Evolutionary conservation across 345 rosid species (phyloP).

Genomic region (Punica granatum): DNA sequence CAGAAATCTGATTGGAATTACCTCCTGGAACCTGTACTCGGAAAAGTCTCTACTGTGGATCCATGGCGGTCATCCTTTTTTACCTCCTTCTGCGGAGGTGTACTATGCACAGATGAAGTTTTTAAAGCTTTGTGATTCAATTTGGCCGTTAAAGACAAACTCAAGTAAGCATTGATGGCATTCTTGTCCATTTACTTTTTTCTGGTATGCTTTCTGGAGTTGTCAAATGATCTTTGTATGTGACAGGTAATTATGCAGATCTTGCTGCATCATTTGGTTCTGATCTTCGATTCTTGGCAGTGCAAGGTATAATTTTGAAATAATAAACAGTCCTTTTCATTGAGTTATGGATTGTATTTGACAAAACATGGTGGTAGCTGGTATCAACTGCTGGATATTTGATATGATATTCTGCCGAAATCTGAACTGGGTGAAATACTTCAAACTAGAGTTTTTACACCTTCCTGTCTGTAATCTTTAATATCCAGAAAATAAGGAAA

Average conservation of each 20-base stretch:
- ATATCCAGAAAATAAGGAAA: too few relatives aligned
- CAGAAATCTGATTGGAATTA: slow-evolving; percentile 37
- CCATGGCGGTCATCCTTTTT: slow-evolving; percentile 82
- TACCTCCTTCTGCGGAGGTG: slow-evolving; percentile 50
- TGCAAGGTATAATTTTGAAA: slow-evolving; percentile 49
- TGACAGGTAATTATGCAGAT: slow-evolving; percentile 36
- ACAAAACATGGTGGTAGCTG: background rate
- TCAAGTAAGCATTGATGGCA: slow-evolving; percentile 36
- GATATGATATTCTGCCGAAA: too few relatives aligned
- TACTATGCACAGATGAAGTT: slow-evolving; percentile 48
- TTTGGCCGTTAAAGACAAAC: slow-evolving; percentile 48
- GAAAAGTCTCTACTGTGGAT: slow-evolving; percentile 78
- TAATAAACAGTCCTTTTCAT: background rate
- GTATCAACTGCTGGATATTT: background rate
- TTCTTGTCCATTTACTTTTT: background rate
- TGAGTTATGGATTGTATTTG: background rate
- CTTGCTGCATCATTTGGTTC: slow-evolving; percentile 36
- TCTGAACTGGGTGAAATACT: too few relatives aligned
- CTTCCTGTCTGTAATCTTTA: too few relatives aligned
- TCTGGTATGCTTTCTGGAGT: background rate
- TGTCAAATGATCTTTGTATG: background rate
- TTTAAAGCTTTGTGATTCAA: slow-evolving; percentile 41
- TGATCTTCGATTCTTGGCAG: slow-evolving; percentile 58
- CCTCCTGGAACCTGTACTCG: slow-evolving; percentile 29
- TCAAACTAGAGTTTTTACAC: too few relatives aligned